Percentiles rank a stretch among this genome's conserved stretches.
Conservation (phyloP, 2,329 filamentous ascomycete species). For the Aspergillus brasiliensis region DNA sequence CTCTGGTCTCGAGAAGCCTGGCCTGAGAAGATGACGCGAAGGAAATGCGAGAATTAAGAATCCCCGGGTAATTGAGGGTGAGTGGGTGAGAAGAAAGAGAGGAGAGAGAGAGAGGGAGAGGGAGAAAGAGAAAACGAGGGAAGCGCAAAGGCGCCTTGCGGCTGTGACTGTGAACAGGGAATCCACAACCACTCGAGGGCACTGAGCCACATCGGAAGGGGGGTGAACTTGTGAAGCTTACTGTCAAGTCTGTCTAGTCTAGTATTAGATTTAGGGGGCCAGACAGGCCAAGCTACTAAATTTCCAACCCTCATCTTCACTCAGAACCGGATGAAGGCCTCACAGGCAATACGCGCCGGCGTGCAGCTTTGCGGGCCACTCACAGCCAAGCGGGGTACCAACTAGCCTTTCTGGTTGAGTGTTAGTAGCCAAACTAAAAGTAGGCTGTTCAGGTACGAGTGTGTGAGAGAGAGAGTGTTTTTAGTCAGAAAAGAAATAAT, state of each 20-base stretch:
- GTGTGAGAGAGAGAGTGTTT: too few species aligned
- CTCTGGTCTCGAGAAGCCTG: neutral
- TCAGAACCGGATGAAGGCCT: neutral
- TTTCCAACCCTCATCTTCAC: neutral
- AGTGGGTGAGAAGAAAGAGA: conserved; percentile 1
- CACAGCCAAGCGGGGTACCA: neutral
- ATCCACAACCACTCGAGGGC: neutral
- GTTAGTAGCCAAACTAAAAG: neutral
- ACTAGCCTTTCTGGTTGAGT: too few species aligned
- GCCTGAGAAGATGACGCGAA: conserved; percentile 1
- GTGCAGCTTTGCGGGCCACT: neutral
- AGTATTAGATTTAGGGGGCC: neutral
- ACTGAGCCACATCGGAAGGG: conserved; percentile 8
- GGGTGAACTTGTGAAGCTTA: neutral
- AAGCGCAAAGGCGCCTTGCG: conserved; percentile 15
- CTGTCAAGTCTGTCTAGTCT: neutral
- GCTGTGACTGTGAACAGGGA: neutral
- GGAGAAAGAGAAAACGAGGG: neutral
- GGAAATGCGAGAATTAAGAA: neutral
- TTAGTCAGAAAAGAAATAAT: too few species aligned
- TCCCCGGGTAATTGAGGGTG: neutral
- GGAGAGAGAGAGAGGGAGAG: neutral
- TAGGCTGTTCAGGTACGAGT: neutral
- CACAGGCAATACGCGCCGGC: neutral
- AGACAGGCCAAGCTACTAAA: neutral